Conservation (phyloP, 1,139 yeast genomes). For the Arxiozyma telluris region DNA sequence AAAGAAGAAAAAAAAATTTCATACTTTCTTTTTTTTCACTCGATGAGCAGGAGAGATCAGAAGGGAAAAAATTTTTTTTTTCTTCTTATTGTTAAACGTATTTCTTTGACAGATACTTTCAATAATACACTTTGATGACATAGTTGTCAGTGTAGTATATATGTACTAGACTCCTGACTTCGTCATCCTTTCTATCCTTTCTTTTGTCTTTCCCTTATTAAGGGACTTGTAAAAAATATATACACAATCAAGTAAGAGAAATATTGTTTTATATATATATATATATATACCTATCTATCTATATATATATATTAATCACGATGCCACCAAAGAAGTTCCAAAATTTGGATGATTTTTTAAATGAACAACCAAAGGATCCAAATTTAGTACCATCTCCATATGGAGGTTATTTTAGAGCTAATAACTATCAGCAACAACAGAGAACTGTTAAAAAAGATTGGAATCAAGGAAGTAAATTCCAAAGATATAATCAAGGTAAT, state of each 20-base stretch:
- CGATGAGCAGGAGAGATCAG: too few relatives aligned
- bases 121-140: too few relatives aligned
- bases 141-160: too few relatives aligned
- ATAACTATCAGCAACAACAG: constrained; percentile 13
- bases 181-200: too few relatives aligned
- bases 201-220: background rate
- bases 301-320: background rate
- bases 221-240: background rate
- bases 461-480: constrained; percentile 10
- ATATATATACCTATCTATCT: background rate
- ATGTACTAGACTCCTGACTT: too few relatives aligned
- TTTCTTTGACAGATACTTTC: too few relatives aligned
- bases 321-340: constrained; percentile 32
- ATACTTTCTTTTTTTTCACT: too few relatives aligned
- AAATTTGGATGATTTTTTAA: constrained; percentile 24
- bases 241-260: background rate
- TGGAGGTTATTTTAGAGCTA: constrained; percentile 28
- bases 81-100: too few relatives aligned
- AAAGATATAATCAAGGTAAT: constrained; percentile 9
- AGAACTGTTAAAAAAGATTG: constrained; percentile 6
- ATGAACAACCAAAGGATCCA: constrained; percentile 26
- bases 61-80: too few relatives aligned
- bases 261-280: background rate
- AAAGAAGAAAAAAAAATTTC: too few relatives aligned
- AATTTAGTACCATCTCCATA: constrained; percentile 27